These are phyloP conservation scores for Arthrobotrys pseudoclavata DNA, from an alignment of 2,329 filamentous ascomycete species.

Conservation along the genomic window DNA sequence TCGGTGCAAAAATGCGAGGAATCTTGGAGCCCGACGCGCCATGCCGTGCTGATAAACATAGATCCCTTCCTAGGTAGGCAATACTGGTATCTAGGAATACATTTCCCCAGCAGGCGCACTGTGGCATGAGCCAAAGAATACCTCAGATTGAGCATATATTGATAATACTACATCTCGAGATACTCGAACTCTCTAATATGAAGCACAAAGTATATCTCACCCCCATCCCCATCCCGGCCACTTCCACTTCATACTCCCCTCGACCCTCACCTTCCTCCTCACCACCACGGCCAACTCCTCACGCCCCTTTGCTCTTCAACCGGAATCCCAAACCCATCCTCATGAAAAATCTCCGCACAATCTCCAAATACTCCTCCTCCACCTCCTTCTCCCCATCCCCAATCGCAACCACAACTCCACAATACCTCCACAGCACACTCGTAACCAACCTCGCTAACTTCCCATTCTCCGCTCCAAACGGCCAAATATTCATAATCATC, in stretches of 20 bases:
- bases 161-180: too few relatives aligned
- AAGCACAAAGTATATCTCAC: background rate
- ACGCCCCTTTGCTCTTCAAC: slow-evolving; percentile 67
- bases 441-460: slow-evolving; percentile 19
- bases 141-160: too few relatives aligned
- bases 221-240: background rate
- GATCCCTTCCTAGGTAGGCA: too few relatives aligned
- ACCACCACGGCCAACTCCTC: background rate
- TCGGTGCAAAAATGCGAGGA: background rate
- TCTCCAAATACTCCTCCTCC: slow-evolving; percentile 6
- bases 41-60: too few relatives aligned
- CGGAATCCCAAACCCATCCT: slow-evolving; percentile 70
- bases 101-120: too few relatives aligned
- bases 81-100: too few relatives aligned
- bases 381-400: background rate
- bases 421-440: slow-evolving; percentile 16
- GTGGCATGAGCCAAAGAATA: too few relatives aligned
- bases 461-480: slow-evolving; percentile 14
- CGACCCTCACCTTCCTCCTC: background rate
- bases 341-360: slow-evolving; percentile 11
- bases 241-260: background rate
- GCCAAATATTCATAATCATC: slow-evolving; percentile 21
- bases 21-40: too few relatives aligned
- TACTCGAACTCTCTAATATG: background rate
- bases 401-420: slow-evolving; percentile 2